These are phyloP conservation scores for Penicillium lagena DNA, from an alignment of 495 filamentous ascomycete genomes.

Conservation along the genomic window DNA sequence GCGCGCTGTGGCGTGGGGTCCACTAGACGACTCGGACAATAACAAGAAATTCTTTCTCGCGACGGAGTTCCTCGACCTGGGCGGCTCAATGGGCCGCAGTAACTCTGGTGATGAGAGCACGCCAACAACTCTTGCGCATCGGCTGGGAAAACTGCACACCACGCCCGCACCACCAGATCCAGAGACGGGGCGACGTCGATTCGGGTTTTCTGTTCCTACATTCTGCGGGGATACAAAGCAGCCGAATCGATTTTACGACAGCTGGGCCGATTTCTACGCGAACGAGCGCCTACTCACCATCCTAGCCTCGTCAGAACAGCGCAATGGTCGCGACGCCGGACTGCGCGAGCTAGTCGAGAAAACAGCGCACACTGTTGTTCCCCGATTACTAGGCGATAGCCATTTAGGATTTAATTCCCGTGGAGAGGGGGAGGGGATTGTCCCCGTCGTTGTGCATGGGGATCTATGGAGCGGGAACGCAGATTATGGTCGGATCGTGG, in stretches of 20 bases:
- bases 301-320: constrained; percentile 44
- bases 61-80: constrained; percentile 74
- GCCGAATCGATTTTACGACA: constrained; percentile 59
- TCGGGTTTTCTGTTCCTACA: constrained; percentile 76
- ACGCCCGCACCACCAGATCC: constrained; percentile 59
- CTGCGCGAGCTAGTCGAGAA: constrained; percentile 56
- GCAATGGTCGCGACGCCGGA: constrained; percentile 58
- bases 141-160: constrained; percentile 74
- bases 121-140: constrained; percentile 51
- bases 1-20: constrained; percentile 61
- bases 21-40: constrained; percentile 34
- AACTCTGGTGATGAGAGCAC: constrained; percentile 14
- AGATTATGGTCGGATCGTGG: constrained; percentile 57
- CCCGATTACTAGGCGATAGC: constrained; percentile 59
- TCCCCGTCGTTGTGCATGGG: constrained; percentile 78
- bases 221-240: constrained; percentile 83
- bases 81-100: constrained; percentile 16
- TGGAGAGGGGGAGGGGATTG: constrained; percentile 42
- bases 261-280: constrained; percentile 81
- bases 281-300: constrained; percentile 65
- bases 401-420: constrained; percentile 51
- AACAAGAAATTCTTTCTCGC: constrained; percentile 58
- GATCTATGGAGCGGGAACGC: constrained; percentile 90
- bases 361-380: constrained; percentile 58
- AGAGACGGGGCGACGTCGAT: constrained; percentile 50